Base-by-base conservation (phyloP, 2,329 filamentous ascomycete genomes). In the Ilyonectria mors-panacis region DNA sequence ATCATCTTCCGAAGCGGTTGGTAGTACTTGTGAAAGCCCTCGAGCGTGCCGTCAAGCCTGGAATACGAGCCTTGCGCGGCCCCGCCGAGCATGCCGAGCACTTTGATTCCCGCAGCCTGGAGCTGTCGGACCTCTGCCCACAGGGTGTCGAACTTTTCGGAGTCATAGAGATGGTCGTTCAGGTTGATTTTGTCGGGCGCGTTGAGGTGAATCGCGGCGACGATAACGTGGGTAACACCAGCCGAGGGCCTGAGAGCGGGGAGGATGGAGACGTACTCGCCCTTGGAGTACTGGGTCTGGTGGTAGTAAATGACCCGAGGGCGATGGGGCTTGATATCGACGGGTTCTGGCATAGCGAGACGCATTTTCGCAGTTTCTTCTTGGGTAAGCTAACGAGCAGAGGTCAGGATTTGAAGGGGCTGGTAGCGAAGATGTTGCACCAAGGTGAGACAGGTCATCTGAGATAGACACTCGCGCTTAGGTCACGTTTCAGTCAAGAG, bases 41-140 rank as follows among this genome's bases (percentile, higher is more conserved):
- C 82, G n/a, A 82, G 75, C 35, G 80, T 78, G 50, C 91, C 88
- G 68, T 91, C 87, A 3, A 89, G 85, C 0, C 81, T 83, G 15
- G 63, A 50, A 58, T 88, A 97, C 1, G 90, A 92, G 4, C 94
- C 94, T 59, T 87, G 86, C 0, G 93, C 93, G 1, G 94, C 94
- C 1, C 94, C 94, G 23, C 94, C 94, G 0, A 97, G 83, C 93
- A 97, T 96, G 48, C 89, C 93, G 77, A 97, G 85, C 1, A 97
- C 88, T 73, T 91, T 94, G 69, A 97, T 86, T 21, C 93, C 94
- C 2, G 85, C 85, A 0, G 85, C 86, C 78, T 95, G 91, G n/a
- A 97, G 81, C 73, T 89, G 84, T 1, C 85, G 84, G 6, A 93
- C 88, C 78, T 97, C 94, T 21, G 86, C 85, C 93, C 94, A 97